Evolutionary conservation across 1,139 yeast genomes (phyloP).

Genomic region (Taphrina deformans): DNA sequence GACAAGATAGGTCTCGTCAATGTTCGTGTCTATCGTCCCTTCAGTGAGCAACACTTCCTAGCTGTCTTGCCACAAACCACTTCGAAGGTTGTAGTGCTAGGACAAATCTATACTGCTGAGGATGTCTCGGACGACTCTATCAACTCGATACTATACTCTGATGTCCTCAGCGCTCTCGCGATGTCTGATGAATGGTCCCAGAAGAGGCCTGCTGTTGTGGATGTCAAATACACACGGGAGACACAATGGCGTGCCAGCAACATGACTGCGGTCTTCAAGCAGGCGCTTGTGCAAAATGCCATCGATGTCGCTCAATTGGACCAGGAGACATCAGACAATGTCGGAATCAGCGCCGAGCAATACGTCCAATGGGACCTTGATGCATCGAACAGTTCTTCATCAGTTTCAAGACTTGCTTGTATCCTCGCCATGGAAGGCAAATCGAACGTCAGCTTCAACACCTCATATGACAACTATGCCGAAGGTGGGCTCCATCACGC

Average conservation of each 20-base stretch:
- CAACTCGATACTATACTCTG: constrained; percentile 56
- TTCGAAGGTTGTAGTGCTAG: constrained; percentile 64
- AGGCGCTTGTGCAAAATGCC: background rate
- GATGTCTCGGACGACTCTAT: constrained; percentile 45
- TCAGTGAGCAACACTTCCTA: constrained; percentile 62
- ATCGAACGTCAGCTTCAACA: constrained; percentile 57
- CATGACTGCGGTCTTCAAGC: constrained; percentile 33
- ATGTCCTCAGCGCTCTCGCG: constrained; percentile 63
- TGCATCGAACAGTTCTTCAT: constrained; percentile 55
- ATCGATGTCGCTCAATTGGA: constrained; percentile 37
- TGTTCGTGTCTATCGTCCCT: constrained; percentile 77
- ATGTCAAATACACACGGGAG: constrained; percentile 43
- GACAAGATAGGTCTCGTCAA: constrained; percentile 63
- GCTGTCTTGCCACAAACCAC: constrained; percentile 59
- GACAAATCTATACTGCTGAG: constrained; percentile 51
- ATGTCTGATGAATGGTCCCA: constrained; percentile 36
- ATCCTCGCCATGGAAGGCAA: constrained; percentile 67
- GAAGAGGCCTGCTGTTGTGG: constrained; percentile 38
- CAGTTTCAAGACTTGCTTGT: constrained; percentile 68
- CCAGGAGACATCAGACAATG: constrained; percentile 36
- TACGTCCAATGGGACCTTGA: constrained; percentile 71
- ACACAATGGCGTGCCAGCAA: constrained; percentile 29
- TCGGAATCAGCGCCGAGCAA: constrained; percentile 43
- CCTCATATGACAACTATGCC: constrained; percentile 67
- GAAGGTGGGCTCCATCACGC: constrained; percentile 79